Percentiles rank a stretch among this genome's conserved stretches.
phyloP scores from a whole-genome alignment of 306 rosid genomes.

The Castanea crenata region DNA sequence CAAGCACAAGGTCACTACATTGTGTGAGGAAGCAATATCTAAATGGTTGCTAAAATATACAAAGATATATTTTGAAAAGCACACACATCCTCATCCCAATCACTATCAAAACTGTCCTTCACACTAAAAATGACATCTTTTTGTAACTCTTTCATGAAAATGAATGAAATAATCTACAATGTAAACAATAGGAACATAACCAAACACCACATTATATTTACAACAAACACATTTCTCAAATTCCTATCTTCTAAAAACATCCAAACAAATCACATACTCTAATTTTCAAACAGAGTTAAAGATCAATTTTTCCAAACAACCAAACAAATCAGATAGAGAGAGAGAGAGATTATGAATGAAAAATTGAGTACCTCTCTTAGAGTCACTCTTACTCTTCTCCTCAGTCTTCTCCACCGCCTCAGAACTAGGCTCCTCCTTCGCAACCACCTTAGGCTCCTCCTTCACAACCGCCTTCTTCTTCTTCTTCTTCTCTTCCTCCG shows the following conservation, averaged over 20 bases:
- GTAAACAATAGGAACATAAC: not conserved
- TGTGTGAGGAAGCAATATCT: no score
- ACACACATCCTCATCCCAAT: no score
- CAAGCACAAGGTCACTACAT: no score
- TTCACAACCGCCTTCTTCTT: not conserved
- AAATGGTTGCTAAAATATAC: no score
- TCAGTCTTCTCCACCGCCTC: slow-evolving; percentile 2
- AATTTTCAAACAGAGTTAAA: no score
- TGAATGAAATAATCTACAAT: not conserved
- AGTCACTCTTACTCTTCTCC: slow-evolving; percentile 28
- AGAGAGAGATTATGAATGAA: not conserved
- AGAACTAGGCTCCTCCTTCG: not conserved
- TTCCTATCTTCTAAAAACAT: no score
- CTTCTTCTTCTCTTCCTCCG: slow-evolving; percentile 23
- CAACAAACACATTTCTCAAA: no score
- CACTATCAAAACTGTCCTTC: no score
- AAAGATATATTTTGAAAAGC: no score
- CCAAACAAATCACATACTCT: no score
- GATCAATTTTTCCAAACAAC: not conserved
- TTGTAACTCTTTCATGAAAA: not conserved
- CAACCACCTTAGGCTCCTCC: not conserved
- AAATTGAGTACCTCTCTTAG: slow-evolving; percentile 28
- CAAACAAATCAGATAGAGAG: not conserved
- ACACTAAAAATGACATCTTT: not conserved
- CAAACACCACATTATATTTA: not conserved